Percentiles rank a stretch among this genome's conserved stretches.
Conservation (phyloP, 139 green algal species). For the Micractinium sp. region DNA sequence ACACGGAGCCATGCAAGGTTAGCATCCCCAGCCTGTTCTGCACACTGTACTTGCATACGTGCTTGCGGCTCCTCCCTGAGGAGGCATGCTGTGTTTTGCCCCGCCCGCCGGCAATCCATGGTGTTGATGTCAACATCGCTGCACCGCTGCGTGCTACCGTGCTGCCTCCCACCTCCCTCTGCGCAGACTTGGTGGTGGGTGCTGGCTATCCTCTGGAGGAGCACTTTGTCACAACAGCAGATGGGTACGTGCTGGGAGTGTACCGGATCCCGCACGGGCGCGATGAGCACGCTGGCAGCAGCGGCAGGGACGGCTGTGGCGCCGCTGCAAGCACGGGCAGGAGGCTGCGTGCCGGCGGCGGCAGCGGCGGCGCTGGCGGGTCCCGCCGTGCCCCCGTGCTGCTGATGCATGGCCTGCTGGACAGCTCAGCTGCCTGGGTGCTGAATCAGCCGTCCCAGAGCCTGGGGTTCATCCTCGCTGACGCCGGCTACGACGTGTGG, state of each 20-base stretch:
- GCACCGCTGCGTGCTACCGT: background rate
- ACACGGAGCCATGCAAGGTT: background rate
- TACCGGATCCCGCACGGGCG: slow-evolving; percentile 78
- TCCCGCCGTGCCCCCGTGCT: slow-evolving; percentile 61
- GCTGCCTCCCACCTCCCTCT: background rate
- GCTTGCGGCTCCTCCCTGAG: no score
- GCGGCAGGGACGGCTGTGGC: background rate
- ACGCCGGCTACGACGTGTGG: slow-evolving; percentile 62
- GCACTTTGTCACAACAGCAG: slow-evolving; percentile 74
- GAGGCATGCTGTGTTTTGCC: no score
- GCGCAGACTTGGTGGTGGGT: slow-evolving; percentile 30
- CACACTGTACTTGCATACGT: background rate
- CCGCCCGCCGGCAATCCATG: no score
- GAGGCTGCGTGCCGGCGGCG: background rate
- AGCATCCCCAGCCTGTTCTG: background rate
- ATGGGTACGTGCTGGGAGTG: slow-evolving; percentile 86
- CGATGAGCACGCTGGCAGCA: background rate
- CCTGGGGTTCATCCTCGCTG: slow-evolving; percentile 84
- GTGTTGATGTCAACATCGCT: background rate
- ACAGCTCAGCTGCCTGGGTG: slow-evolving; percentile 73
- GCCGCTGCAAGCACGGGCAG: background rate
- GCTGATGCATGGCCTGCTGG: slow-evolving; percentile 84
- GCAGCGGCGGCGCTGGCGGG: background rate
- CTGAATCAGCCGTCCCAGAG: slow-evolving; percentile 67
- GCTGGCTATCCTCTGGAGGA: slow-evolving; percentile 71